A percentile compares a stretch with the other conserved stretches of the same genome.
These are phyloP conservation scores for Scalesia atractyloides DNA, from an alignment of 129 eudicot species.

Conservation along the genomic window DNA sequence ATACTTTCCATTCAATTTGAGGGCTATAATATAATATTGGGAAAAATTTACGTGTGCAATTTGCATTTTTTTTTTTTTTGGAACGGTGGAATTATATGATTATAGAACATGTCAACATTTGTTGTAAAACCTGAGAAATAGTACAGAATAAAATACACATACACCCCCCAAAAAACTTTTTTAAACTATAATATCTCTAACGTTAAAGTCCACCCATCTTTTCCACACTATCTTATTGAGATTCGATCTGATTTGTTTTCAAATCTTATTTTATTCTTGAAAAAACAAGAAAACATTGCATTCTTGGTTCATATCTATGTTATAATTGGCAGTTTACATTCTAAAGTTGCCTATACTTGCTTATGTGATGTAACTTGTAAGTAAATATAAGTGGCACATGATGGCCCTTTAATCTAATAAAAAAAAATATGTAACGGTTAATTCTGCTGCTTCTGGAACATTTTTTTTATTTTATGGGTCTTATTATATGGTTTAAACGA, in stretches of 20 bases:
- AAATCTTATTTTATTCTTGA: background rate
- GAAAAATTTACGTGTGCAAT: background rate
- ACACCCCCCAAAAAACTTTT: too few species aligned
- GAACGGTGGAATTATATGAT: too few species aligned
- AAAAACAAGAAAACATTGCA: background rate
- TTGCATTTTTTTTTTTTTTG: background rate
- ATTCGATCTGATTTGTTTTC: background rate
- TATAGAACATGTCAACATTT: too few species aligned
- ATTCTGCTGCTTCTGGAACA: too few species aligned
- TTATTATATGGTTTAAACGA: background rate
- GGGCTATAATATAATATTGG: background rate
- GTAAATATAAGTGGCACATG: conserved; percentile 18
- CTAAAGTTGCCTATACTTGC: background rate
- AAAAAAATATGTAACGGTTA: background rate
- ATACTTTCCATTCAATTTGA: background rate
- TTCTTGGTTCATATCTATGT: background rate
- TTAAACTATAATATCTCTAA: too few species aligned
- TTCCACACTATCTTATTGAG: too few species aligned
- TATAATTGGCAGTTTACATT: background rate
- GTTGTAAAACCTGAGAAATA: too few species aligned
- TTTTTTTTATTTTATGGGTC: background rate
- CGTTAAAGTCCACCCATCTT: too few species aligned
- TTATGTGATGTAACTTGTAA: background rate
- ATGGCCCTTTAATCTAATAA: background rate
- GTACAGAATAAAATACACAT: too few species aligned